Conservation (phyloP, 352 stramenopile species). For the Phytopythium kandeliae region DNA sequence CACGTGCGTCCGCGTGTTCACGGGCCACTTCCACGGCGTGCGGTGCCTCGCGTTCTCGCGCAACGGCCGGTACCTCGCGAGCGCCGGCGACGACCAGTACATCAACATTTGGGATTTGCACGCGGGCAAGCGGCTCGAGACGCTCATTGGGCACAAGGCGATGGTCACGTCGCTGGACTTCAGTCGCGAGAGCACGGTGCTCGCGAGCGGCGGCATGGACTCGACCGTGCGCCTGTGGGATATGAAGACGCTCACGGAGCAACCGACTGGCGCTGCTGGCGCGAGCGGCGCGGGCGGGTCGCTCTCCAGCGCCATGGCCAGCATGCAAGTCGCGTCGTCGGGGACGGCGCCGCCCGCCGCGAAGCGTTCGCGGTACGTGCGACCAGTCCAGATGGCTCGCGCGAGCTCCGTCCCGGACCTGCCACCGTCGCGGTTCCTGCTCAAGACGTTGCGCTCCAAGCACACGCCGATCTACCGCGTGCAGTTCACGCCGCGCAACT, state of each 20-base stretch:
- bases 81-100: constrained; percentile 81
- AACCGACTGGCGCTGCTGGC: constrained; percentile 14
- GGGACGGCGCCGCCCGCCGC: constrained; percentile 1
- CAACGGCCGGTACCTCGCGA: constrained; percentile 87
- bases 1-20: constrained; percentile 90
- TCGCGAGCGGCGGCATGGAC: constrained; percentile 73
- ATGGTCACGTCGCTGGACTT: constrained; percentile 75
- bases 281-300: constrained; percentile 18
- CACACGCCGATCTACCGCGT: constrained; percentile 81
- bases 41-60: constrained; percentile 87
- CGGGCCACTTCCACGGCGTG: constrained; percentile 86
- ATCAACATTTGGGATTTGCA: constrained; percentile 95
- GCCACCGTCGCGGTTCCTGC: constrained; percentile 62
- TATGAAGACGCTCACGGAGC: constrained; percentile 71
- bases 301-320: constrained; percentile 15
- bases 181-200: constrained; percentile 69
- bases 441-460: constrained; percentile 83
- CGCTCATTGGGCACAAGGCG: constrained; percentile 69
- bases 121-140: constrained; percentile 80
- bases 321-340: constrained; percentile 24
- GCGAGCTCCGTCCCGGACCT: constrained; percentile 44
- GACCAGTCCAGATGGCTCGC: constrained; percentile 54
- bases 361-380: constrained; percentile 26
- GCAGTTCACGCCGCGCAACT: constrained; percentile 76
- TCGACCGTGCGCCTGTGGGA: constrained; percentile 80